Base-by-base conservation (phyloP, 352 stramenopile genomes). In the Phytophthora multivora region DNA sequence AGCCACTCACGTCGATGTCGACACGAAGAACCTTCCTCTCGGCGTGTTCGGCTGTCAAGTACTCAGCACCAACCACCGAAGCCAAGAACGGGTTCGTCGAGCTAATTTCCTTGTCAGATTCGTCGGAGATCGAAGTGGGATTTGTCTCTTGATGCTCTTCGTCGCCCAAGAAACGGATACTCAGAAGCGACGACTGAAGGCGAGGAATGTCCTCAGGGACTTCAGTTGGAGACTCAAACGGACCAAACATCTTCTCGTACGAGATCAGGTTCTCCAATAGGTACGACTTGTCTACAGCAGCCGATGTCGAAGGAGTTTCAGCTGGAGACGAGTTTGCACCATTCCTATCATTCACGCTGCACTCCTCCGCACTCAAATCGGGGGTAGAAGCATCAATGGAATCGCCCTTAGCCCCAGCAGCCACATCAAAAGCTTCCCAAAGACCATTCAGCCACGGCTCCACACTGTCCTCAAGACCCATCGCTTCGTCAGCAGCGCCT, bases 391-490 rank as follows among this genome's bases (percentile, higher is more conserved):
- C 23, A 23, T 53, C 42, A 41, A 13, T 28, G 15, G 3, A 31
- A 11, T 4, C 48, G 21, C 26, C 13, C 10, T 9, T 38, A 43
- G 43, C 41, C 4, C 71, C 73, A 25, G 38, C 61, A 3, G 79
- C 76, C 48, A 75, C 71, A 35, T 76, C 52, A 53, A 86, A 86
- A 13, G 78, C 77, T 3, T 31, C 26, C 77, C 77, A 93, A 1
- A 96, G 66, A 1, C 70, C 69, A 16, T 75, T 78, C 5, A 89
- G 57, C 93, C 93, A 99, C 18, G 90, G 89, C 59, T 99, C 95
- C 10, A 99, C 96, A n/a, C 83, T 80, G 43, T 97, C 88, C 73
- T 98, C 95, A 47, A 98, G 80, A 0, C 95, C 95, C 28, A 96
- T 96, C 0, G 85, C 96, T 76, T 99, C 96, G 60, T 99, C 96